A percentile compares a stretch with the other conserved stretches of the same genome.
Evolutionary conservation across 2,329 filamentous ascomycete genomes (phyloP).

Genomic region (Phialophora verrucosa): DNA sequence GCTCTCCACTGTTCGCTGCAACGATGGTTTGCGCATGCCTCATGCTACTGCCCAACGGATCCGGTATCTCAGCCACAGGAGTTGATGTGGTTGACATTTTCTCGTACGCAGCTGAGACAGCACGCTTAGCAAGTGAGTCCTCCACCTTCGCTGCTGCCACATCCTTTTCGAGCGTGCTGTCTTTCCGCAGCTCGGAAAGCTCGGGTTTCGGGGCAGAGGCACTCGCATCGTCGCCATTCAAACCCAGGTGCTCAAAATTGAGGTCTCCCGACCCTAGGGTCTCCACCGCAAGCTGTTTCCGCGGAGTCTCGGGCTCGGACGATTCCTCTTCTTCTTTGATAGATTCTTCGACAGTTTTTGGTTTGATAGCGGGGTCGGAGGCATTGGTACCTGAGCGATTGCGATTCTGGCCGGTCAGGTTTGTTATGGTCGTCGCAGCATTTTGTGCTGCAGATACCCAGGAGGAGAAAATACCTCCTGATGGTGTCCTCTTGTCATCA

Average conservation of each 20-base stretch:
- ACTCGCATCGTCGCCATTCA: conserved; percentile 51
- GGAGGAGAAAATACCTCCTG: conserved; percentile 78
- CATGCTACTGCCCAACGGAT: conserved; percentile 43
- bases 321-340: conserved; percentile 41
- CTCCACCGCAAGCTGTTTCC: conserved; percentile 78
- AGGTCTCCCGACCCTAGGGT: conserved; percentile 89
- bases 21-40: conserved; percentile 38
- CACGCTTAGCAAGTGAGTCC: conserved; percentile 63
- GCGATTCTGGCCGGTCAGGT: conserved; percentile 60
- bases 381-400: conserved; percentile 45
- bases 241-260: conserved; percentile 85
- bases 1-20: conserved; percentile 57
- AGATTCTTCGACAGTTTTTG: conserved; percentile 39
- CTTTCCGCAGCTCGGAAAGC: conserved; percentile 45
- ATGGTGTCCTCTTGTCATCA: conserved; percentile 68
- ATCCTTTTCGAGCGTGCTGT: conserved; percentile 51
- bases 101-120: conserved; percentile 66
- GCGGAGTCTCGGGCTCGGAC: conserved; percentile 50
- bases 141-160: conserved; percentile 63
- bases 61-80: conserved; percentile 45
- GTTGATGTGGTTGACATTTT: conserved; percentile 52
- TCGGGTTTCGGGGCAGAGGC: conserved; percentile 45
- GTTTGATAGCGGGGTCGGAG: conserved; percentile 43
- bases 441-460: conserved; percentile 93
- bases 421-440: conserved; percentile 81